Base-by-base conservation (phyloP, 2,329 filamentous ascomycete genomes). In the Aspergillaceae sp. region DNA sequence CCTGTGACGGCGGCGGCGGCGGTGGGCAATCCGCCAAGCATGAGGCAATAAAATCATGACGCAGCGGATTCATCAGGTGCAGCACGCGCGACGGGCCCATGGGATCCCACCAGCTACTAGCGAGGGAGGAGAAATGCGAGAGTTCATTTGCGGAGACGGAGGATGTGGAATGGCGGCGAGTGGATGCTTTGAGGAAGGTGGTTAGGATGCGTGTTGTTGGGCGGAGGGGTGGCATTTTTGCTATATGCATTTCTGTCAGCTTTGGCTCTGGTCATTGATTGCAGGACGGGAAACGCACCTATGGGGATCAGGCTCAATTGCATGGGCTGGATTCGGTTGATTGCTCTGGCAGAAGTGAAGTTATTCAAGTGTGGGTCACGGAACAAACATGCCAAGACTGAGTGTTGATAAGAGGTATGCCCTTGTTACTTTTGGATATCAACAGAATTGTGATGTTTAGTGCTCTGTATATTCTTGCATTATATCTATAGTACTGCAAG, bases 1-100 rank as follows among this genome's bases (percentile, higher is more conserved):
- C 19, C 19, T 19, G 19, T 19, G 19, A 19, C 19, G 19, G 19
- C 19, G 19, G 19, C 19, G 19, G 19, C 27, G 69, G 59, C 41
- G 71, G 68, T 49, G 70, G 68, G 40, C 77, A 73, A 19, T 79
- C 76, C 53, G 75, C 67, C 41, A 84, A 78, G 63, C 91, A 96
- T 51, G 73, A 70, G 26, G 76, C 76, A 65, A 96, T 92, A 70
- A 97, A 97, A 69, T 89, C 83, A 71, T 97, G 90, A 32, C 92
- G 89, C 40, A 95, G 80, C 1, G 92, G 92, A 71, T 98, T 97
- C 91, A 98, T 97, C 55, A 95, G 83, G 68, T 98, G 92, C 2
- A 98, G 81, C 48, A 96, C 82, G 35, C 91, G 82, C 3, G 89
- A 96, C 5, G 91, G 84, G 43, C 92, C 92, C 62, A 95, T 83